A percentile compares a stretch with the other conserved stretches of the same genome.
Conservation (phyloP, 768 basidiomycete genomes). For the Mycena pura region DNA sequence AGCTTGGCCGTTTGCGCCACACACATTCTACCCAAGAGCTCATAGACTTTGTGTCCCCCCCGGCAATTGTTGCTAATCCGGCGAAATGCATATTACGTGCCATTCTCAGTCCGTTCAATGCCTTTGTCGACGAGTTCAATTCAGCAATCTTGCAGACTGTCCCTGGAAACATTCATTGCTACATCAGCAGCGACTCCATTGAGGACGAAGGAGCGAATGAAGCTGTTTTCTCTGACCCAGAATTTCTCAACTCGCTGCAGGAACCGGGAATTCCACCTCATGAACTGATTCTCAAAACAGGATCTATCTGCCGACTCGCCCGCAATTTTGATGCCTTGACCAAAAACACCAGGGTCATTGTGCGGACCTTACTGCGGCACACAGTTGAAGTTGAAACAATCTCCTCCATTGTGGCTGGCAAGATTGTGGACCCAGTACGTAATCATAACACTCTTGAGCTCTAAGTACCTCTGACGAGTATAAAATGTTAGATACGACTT, state of each 20-base stretch:
- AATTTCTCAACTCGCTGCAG: neutral
- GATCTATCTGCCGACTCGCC: neutral
- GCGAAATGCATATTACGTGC: neutral
- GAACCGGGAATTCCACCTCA: neutral
- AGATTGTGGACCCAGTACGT: neutral
- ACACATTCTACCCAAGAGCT: neutral
- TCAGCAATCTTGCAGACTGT: neutral
- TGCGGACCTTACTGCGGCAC: neutral
- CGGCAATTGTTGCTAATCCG: neutral
- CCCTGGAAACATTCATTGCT: neutral
- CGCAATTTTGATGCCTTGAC: neutral
- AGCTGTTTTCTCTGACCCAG: neutral
- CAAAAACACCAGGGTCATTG: neutral
- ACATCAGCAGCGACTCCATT: neutral
- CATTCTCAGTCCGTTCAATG: neutral
- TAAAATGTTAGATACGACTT: neutral
- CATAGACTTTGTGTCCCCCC: neutral
- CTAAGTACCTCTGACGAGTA: neutral
- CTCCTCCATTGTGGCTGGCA: neutral
- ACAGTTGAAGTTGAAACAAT: neutral
- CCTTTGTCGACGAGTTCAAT: neutral
- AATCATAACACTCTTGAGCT: neutral
- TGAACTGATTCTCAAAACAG: neutral
- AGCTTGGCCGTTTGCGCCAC: neutral
- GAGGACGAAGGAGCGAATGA: neutral